Percentiles rank a stretch among this genome's conserved stretches.
phyloP scores from a whole-genome alignment of 306 rosid genomes.

The Prunus mume region DNA sequence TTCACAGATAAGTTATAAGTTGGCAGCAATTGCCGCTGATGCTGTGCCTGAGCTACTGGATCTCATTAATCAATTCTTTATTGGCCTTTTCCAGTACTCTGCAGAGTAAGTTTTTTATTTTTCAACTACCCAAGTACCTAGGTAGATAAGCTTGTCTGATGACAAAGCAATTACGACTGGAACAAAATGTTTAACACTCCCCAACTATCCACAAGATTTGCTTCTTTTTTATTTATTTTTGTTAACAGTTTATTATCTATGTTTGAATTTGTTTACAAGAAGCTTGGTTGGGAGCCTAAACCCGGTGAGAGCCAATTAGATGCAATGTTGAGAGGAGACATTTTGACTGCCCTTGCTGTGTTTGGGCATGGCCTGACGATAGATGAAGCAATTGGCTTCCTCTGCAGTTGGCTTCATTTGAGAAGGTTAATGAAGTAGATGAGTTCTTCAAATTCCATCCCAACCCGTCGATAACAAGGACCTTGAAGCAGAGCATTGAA shows the following conservation, averaged over 20 bases:
- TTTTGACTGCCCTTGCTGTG: conserved; percentile 70
- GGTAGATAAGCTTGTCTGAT: not conserved
- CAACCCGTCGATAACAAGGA: conserved; percentile 60
- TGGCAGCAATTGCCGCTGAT: conserved; percentile 64
- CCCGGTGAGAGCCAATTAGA: conserved; percentile 56
- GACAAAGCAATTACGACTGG: not conserved
- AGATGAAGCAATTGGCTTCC: conserved; percentile 38
- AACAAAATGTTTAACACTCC: not conserved
- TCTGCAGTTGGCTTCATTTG: conserved; percentile 73
- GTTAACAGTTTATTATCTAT: not conserved
- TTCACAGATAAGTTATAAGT: conserved; percentile 54
- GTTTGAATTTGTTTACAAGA: conserved; percentile 41
- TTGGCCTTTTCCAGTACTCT: conserved; percentile 57
- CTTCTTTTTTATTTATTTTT: not conserved
- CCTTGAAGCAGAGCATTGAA: conserved; percentile 88
- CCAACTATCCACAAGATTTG: not conserved
- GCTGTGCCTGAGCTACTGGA: conserved; percentile 62
- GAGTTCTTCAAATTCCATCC: conserved; percentile 65
- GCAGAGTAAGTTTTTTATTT: conserved; percentile 66
- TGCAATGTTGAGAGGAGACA: conserved; percentile 85
- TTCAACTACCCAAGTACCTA: not conserved
- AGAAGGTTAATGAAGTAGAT: conserved; percentile 77
- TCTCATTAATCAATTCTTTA: conserved; percentile 51
- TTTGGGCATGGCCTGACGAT: conserved; percentile 71
- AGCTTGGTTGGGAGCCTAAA: conserved; percentile 93